Evolutionary conservation across 2,329 filamentous ascomycete genomes (phyloP).

Genomic region (Stagonosporopsis cucurbitacearum): DNA sequence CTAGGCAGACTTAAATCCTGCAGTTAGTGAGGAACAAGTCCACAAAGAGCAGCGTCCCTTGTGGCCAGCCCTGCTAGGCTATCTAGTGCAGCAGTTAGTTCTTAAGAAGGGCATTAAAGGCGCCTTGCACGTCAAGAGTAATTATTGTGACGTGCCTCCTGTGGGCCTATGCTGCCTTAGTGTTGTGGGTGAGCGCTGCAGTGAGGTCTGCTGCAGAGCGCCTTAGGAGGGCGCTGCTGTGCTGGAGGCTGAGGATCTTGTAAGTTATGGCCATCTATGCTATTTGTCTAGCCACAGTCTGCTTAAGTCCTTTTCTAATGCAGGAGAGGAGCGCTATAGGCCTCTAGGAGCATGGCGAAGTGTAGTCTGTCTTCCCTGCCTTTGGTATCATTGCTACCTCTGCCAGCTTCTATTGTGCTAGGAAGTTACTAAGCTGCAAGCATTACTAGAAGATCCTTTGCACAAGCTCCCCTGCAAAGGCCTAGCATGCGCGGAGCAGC

Average conservation of each 20-base stretch:
- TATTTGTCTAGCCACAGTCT: slow-evolving; percentile 12
- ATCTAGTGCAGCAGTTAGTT: slow-evolving; percentile 7
- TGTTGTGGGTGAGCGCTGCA: slow-evolving; percentile 13
- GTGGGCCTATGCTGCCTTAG: slow-evolving; percentile 3
- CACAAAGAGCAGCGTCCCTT: background rate
- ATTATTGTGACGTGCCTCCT: slow-evolving; percentile 13
- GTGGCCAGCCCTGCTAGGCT: background rate
- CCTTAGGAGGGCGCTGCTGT: slow-evolving; percentile 13
- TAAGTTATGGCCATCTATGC: slow-evolving; percentile 11
- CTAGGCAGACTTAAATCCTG: slow-evolving; percentile 2
- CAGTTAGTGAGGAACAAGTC: slow-evolving; percentile 7
- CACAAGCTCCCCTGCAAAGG: too few species aligned
- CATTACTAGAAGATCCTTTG: too few species aligned
- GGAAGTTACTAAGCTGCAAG: too few species aligned
- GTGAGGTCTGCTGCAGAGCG: slow-evolving; percentile 12
- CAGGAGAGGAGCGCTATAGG: too few species aligned
- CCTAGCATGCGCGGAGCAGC: too few species aligned
- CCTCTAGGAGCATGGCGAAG: background rate
- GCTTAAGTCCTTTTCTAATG: too few species aligned
- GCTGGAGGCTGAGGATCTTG: slow-evolving; percentile 16
- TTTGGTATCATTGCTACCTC: too few species aligned
- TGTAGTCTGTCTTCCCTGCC: too few species aligned
- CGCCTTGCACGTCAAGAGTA: background rate
- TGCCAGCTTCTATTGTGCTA: too few species aligned
- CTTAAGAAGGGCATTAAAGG: slow-evolving; percentile 18